Percentiles rank a stretch among this genome's conserved stretches.
Conservation (phyloP, 1,284 basidiomycete genomes). For the Ustilago xerochloae region DNA sequence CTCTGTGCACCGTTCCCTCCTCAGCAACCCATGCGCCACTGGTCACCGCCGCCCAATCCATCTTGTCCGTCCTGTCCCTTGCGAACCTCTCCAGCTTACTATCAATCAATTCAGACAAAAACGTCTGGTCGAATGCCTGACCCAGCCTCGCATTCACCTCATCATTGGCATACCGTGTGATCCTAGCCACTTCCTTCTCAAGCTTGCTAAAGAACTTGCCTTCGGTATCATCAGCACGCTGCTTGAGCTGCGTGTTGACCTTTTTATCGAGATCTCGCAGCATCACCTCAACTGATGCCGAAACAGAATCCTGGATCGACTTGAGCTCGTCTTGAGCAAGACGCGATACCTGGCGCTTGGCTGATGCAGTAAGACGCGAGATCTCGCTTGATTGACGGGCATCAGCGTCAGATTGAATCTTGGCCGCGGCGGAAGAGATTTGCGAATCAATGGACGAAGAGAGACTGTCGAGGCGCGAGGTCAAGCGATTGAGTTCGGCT, state of each 20-base stretch:
- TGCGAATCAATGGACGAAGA: slow-evolving; percentile 30
- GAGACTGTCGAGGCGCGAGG: slow-evolving; percentile 24
- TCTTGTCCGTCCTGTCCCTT: slow-evolving; percentile 27
- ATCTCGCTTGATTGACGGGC: slow-evolving; percentile 31
- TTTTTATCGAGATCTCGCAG: slow-evolving; percentile 39
- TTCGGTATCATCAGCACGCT: slow-evolving; percentile 44
- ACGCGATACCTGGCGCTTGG: slow-evolving; percentile 35
- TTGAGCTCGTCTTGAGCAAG: slow-evolving; percentile 40
- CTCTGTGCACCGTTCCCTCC: slow-evolving; percentile 35
- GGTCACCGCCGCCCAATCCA: slow-evolving; percentile 35
- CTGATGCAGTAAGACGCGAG: slow-evolving; percentile 20
- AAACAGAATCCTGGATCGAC: slow-evolving; percentile 36
- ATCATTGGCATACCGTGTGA: slow-evolving; percentile 41
- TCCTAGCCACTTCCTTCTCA: slow-evolving; percentile 26
- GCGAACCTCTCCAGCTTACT: slow-evolving; percentile 29
- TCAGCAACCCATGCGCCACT: slow-evolving; percentile 32
- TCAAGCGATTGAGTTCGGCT: slow-evolving; percentile 24
- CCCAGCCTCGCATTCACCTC: slow-evolving; percentile 33
- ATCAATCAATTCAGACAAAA: slow-evolving; percentile 28
- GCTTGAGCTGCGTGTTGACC: slow-evolving; percentile 30
- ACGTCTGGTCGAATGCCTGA: slow-evolving; percentile 43
- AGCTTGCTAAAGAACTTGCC: slow-evolving; percentile 27
- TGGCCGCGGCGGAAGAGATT: slow-evolving; percentile 23
- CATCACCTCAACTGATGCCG: slow-evolving; percentile 37
- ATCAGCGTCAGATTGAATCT: slow-evolving; percentile 26